Evolutionary conservation across 2,329 filamentous ascomycete genomes (phyloP), one percentile per base, ranked within the genome.

Genomic region (Fusarium pilosicola): DNA sequence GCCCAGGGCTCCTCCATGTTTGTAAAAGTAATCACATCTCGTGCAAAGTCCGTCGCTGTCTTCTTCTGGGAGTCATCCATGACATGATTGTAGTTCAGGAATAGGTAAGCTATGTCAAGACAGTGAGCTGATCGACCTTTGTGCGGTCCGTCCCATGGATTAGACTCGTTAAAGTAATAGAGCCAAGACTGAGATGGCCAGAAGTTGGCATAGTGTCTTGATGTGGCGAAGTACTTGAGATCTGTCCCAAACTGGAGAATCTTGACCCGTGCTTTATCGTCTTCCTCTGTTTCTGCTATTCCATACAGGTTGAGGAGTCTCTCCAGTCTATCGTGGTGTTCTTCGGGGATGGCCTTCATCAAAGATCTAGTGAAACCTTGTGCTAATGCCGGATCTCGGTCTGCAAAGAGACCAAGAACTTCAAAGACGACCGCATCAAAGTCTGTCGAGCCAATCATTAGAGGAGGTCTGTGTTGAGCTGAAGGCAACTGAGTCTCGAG

Each of bases 381-480:
- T 9, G 55, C 56, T 1, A 64, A 17, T 1, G 20, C 61, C 4
- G 17, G 7, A 15, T 36, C 20, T 7, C 61, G 15, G 2, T 5
- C 24, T 22, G 13, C 20, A 0, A 64, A 49, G 1, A 64, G 13
- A 6, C 61, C 61, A 0, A 64, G 32, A 36, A 61, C 30, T 30
- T 62, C 36, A 12, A 64, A 62, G 17, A 64, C 13, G 5, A 62
- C 61, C 0, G 55, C 61, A 18, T 64, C 61, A 26, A 62, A 64
- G 17, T 64, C 44, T 0, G 56, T 48, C 1, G 55, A 64, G 4
- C 61, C 61, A 42, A 61, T 49, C 61, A 64, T 62, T 0, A 64
- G 30, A 24, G 42, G 56, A 1, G n/a, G 11, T 9, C 2, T 49
- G 17, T 34, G 2, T 6, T 22, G 10, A 1, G n/a, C 5, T 12